Evolutionary conservation across 2,329 filamentous ascomycete genomes (phyloP), one percentile per base, ranked within the genome.

Genomic region (Penicillium sp.): DNA sequence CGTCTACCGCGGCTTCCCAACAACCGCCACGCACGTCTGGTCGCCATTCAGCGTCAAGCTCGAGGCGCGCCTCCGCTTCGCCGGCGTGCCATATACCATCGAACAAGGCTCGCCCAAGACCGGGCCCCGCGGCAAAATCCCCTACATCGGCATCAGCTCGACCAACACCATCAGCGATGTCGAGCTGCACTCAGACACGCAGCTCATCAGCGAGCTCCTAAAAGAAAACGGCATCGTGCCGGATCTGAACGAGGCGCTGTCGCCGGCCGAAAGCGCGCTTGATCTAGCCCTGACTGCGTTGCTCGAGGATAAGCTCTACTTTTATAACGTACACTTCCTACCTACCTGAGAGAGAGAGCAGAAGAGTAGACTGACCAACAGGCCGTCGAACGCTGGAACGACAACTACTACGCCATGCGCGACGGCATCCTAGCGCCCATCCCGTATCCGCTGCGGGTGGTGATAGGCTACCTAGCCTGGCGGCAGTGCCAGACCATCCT

Each of bases 31-130:
- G 18, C 77, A 84, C 62, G 75, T 78, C 51, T 85, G 81, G 81
- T 86, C 83, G 0, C 83, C 84, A 9, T 87, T 84, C 61, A 82
- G 84, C 52, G 80, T 71, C 46, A 87, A 87, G 66, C 73, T 87
- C 52, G 85, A 88, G 65, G 76, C 82, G 18, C 82, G 83, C 14
- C 74, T 87, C 5, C 83, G 84, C 14, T 77, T 85, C 61, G 75
- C 76, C 1, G 66, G 68, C 1, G 50, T 84, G 2, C 40, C 67
- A 0, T 87, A 87, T 67, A 63, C 61, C 16, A 64, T 69, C 4
- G 77, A 71, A 2, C 60, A 61, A 3, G 83, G 83, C 1, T 80
- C 79, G 0, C 66, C 75, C 0, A 64, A 61, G 42, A 66, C 70
- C 0, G 79, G 74, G 0, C 84, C 85, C 0, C 77, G 73, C 50